phyloP scores from a whole-genome alignment of 306 rosid species.

The Cucurbita pepo region DNA sequence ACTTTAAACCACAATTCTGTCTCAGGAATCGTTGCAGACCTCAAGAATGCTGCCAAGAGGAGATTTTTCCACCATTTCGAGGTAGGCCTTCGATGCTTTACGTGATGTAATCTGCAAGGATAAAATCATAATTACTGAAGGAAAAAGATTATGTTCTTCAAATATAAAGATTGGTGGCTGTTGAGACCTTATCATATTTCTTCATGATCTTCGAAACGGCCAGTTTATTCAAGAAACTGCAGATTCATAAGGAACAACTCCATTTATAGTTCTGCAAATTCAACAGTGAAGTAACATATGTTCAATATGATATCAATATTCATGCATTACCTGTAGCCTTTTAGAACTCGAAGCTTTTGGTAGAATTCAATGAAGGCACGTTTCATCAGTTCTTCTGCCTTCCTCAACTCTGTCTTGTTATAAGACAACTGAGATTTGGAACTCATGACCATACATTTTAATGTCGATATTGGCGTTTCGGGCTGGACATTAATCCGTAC shows the following conservation, averaged over 20 bases:
- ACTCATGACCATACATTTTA: constrained; percentile 27
- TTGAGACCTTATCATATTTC: constrained; percentile 66
- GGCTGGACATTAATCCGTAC: constrained; percentile 35
- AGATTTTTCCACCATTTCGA: constrained; percentile 57
- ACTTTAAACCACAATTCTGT: neutral
- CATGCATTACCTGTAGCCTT: constrained; percentile 33
- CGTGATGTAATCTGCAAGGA: constrained; percentile 27
- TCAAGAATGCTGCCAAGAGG: constrained; percentile 33
- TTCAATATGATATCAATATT: neutral
- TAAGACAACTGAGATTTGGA: constrained; percentile 24
- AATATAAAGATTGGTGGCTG: neutral
- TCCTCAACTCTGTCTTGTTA: constrained; percentile 36
- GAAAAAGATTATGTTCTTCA: neutral
- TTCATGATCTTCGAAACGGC: constrained; percentile 74
- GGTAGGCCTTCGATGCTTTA: constrained; percentile 45
- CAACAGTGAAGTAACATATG: neutral
- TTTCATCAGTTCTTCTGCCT: constrained; percentile 35
- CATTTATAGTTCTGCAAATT: neutral
- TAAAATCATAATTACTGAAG: neutral
- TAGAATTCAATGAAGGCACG: constrained; percentile 43
- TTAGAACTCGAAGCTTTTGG: constrained; percentile 44
- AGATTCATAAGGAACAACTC: constrained; percentile 3
- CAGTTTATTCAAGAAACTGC: constrained; percentile 50
- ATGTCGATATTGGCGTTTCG: constrained; percentile 42
- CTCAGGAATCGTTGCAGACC: constrained; percentile 14